phyloP scores from a whole-genome alignment of 768 basidiomycete species.

The Tricholoma matsutake region DNA sequence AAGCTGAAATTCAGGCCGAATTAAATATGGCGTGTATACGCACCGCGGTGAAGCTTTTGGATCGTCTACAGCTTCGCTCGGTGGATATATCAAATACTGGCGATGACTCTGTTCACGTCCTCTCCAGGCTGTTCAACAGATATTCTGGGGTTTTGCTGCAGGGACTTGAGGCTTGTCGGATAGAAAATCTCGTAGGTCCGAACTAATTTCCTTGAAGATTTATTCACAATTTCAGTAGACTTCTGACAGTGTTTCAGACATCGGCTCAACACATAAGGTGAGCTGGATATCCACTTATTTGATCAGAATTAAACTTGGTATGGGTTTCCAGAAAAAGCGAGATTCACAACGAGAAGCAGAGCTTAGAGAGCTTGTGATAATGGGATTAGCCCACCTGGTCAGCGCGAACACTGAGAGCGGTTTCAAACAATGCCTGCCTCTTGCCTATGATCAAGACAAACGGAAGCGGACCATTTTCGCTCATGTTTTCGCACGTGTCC shows the following conservation, averaged over 20 bases:
- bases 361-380: conserved; percentile 73
- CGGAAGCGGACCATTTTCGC: conserved; percentile 77
- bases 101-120: conserved; percentile 65
- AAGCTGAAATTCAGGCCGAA: conserved; percentile 47
- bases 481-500: conserved; percentile 77
- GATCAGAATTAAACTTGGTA: background rate
- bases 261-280: conserved; percentile 47
- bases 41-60: conserved; percentile 72
- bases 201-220: background rate
- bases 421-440: conserved; percentile 80
- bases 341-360: conserved; percentile 53
- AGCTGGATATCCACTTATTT: background rate
- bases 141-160: conserved; percentile 67
- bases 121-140: conserved; percentile 76
- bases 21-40: conserved; percentile 72
- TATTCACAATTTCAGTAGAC: conserved; percentile 27
- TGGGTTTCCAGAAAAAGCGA: conserved; percentile 35
- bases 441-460: conserved; percentile 73
- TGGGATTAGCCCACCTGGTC: conserved; percentile 78
- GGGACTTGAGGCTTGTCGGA: conserved; percentile 52
- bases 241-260: conserved; percentile 49
- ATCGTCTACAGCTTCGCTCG: conserved; percentile 66
- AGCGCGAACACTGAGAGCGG: conserved; percentile 84
- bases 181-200: conserved; percentile 41
- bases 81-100: conserved; percentile 50